Base-by-base conservation (phyloP, 345 rosid genomes). In the Durio zibethinus region DNA sequence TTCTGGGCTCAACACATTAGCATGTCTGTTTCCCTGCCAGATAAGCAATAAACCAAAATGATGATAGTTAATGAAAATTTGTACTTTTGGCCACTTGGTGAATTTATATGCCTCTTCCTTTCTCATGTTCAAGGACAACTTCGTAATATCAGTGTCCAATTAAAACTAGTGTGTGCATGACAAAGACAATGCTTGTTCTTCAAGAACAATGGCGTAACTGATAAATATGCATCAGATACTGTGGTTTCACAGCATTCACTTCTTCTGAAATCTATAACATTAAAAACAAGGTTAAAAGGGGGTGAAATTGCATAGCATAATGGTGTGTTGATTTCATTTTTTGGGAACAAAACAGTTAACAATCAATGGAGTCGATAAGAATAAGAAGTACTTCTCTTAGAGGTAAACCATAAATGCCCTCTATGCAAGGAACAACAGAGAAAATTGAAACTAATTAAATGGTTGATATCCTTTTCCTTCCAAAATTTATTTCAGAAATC, bases 1-100 rank as follows among this genome's bases (percentile, higher is more conserved):
- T 76, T 88, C 86, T 0, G 98, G 99, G 81, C 85, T 88, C 86
- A 91, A 77, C 74, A 88, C 92, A 68, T 86, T 89, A 5, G 85
- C 83, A 77, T 89, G 97, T 80, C 87, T 83, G 67, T 92, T 88
- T 14, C 88, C 94, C 94, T 90, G 87, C 80, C 71, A 59, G 23
- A 54, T 40, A 48, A 72, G 15, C 1, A 74, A 31, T 21, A 48
- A 36, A 45, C 25, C 10, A 43, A 27, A 78, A 64, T 72, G n/a
- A 63, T 12, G 48, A 38, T 11, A 6, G 62, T 42, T 50, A 27
- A 43, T 8, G 21, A 69, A 69, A 7, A 45, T 7, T 15, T 45
- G 11, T 14, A 12, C 31, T 50, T 25, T 45, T 25, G 53, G n/a
- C 12, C 20, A 47, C 42, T 53, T 33, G 48, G 43, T 4, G 35